phyloP scores from a whole-genome alignment of 371 early-diverging fungal genomes.

The Circinella umbellata region DNA sequence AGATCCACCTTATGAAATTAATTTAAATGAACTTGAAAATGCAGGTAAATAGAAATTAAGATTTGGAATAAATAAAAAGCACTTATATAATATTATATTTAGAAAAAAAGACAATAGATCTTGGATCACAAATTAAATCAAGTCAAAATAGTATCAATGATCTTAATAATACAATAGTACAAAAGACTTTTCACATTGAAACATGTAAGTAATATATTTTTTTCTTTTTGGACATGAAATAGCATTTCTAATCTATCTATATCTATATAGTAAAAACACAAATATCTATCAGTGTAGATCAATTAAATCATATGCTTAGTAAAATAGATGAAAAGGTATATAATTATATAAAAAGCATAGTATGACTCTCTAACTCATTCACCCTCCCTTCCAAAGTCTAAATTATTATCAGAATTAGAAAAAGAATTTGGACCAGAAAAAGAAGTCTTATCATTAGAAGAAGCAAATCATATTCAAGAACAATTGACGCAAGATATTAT shows the following conservation, averaged over 20 bases:
- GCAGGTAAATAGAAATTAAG: no score
- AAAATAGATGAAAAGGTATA: no score
- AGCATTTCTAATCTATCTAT: no score
- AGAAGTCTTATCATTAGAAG: conserved; percentile 5
- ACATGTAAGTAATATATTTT: conserved; percentile 4
- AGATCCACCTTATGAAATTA: conserved; percentile 4
- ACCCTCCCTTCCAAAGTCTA: no score
- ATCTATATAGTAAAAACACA: no score
- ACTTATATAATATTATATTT: no score
- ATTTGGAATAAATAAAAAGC: no score
- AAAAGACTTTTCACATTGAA: not conserved
- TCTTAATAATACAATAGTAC: not conserved
- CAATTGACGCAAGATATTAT: conserved; percentile 13
- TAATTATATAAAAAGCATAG: no score
- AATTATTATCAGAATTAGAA: conserved; percentile 2
- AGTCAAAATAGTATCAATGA: not conserved
- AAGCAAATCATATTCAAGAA: conserved; percentile 8
- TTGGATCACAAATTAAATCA: not conserved
- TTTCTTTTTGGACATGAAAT: not conserved
- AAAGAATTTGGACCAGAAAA: not conserved
- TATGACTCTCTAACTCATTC: no score
- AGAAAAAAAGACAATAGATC: not conserved
- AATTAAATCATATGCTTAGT: no score
- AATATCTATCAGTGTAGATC: no score
- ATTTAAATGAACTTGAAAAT: not conserved